Conservation (phyloP, 2,329 filamentous ascomycete genomes). For the Phyllosticta citriasiana region DNA sequence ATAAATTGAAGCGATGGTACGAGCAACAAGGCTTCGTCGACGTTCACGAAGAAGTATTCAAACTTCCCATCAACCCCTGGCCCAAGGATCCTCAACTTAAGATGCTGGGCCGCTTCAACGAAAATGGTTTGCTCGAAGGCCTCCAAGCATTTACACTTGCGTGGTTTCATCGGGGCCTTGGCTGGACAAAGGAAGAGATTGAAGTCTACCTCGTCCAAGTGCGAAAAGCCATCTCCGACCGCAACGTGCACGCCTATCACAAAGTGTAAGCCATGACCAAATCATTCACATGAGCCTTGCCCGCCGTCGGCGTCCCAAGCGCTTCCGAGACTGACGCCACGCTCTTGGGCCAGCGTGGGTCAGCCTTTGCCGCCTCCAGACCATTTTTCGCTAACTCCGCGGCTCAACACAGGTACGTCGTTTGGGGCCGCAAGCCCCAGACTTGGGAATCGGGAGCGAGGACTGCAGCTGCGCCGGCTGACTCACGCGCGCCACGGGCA, state of each 20-base stretch:
- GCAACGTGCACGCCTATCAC: slow-evolving; percentile 32
- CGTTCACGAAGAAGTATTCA: slow-evolving; percentile 42
- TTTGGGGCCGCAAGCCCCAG: slow-evolving; percentile 12
- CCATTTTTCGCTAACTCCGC: slow-evolving; percentile 6
- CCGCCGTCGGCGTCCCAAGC: not conserved
- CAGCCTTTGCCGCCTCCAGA: slow-evolving; percentile 1
- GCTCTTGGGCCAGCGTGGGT: not conserved
- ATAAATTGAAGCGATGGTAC: slow-evolving; percentile 45
- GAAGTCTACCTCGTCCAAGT: slow-evolving; percentile 36
- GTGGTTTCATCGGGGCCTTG: slow-evolving; percentile 32
- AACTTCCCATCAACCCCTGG: slow-evolving; percentile 45
- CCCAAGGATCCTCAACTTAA: slow-evolving; percentile 38
- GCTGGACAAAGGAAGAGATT: slow-evolving; percentile 35
- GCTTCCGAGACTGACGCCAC: not conserved
- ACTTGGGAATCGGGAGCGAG: not conserved
- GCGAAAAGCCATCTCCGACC: slow-evolving; percentile 29
- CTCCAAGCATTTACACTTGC: slow-evolving; percentile 35
- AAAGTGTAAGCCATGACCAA: slow-evolving; percentile 27
- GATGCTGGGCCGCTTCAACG: slow-evolving; percentile 40
- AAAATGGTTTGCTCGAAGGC: slow-evolving; percentile 37
- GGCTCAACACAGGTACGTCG: slow-evolving; percentile 10
- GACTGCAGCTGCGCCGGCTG: not conserved
- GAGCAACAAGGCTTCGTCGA: slow-evolving; percentile 48
- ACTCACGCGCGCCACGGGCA: not conserved
- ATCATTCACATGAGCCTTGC: not conserved